These are phyloP conservation scores for Trametes coccinea DNA, from an alignment of 768 basidiomycete species.

Conservation along the genomic window DNA sequence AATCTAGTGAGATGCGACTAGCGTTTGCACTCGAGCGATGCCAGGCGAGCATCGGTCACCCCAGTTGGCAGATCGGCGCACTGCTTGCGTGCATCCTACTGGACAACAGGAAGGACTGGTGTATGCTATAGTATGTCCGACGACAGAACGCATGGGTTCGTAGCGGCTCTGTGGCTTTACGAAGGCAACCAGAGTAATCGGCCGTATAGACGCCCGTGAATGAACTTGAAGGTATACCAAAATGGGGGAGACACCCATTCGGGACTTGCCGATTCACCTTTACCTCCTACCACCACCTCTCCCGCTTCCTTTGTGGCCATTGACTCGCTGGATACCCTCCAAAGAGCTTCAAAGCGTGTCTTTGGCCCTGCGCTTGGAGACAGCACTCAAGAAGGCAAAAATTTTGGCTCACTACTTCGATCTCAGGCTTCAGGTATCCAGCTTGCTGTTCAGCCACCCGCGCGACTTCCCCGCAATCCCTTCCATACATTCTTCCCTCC, in stretches of 20 bases:
- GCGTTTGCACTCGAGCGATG: not conserved
- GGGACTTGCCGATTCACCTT: slow-evolving; percentile 15
- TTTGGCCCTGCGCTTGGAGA: not conserved
- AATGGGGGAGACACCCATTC: slow-evolving; percentile 16
- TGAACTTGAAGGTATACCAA: slow-evolving; percentile 12
- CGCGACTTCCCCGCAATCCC: slow-evolving; percentile 22
- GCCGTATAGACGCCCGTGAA: not conserved
- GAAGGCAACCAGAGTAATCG: too few species aligned
- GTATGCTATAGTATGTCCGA: too few species aligned
- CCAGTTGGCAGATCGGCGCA: too few species aligned
- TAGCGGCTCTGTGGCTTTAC: too few species aligned
- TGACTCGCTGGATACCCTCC: not conserved
- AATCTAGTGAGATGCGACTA: slow-evolving; percentile 21
- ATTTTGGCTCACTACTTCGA: not conserved
- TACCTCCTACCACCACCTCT: slow-evolving; percentile 12
- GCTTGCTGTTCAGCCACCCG: slow-evolving; percentile 19
- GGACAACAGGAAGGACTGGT: too few species aligned
- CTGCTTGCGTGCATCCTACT: too few species aligned
- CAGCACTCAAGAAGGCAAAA: not conserved
- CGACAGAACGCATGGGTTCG: too few species aligned
- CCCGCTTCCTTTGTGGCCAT: slow-evolving; percentile 3
- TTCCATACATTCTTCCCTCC: slow-evolving; percentile 10
- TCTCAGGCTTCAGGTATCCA: not conserved
- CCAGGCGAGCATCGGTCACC: not conserved
- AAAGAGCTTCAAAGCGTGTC: not conserved